phyloP scores from a whole-genome alignment of 1,284 basidiomycete genomes.

The Omphalotus olearius region DNA sequence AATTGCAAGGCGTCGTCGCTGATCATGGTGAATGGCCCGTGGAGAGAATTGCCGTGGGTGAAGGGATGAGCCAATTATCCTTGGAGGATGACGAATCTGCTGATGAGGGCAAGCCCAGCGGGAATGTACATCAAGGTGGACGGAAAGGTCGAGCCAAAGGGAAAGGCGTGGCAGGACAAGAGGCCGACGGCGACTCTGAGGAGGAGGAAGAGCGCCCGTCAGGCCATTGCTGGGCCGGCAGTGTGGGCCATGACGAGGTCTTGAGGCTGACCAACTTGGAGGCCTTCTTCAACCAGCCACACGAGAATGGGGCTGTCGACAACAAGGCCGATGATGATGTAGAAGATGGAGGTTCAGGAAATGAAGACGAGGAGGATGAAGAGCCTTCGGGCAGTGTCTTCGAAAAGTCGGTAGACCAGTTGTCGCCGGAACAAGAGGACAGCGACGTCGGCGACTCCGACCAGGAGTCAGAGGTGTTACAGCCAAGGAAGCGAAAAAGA shows the following conservation, averaged over 20 bases:
- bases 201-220: constrained; percentile 37
- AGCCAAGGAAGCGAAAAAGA: constrained; percentile 49
- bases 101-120: constrained; percentile 42
- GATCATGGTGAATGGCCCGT: constrained; percentile 91
- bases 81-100: constrained; percentile 19
- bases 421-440: not conserved
- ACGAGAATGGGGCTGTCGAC: constrained; percentile 20
- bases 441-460: constrained; percentile 24
- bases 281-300: constrained; percentile 44
- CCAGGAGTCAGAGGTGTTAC: constrained; percentile 38
- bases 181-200: constrained; percentile 3
- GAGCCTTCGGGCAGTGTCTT: constrained; percentile 1
- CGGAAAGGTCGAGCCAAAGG: not conserved
- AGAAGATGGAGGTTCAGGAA: constrained; percentile 17
- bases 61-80: constrained; percentile 28
- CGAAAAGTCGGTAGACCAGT: not conserved
- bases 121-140: constrained; percentile 13
- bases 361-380: constrained; percentile 18
- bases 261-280: constrained; percentile 83
- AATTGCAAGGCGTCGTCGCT: constrained; percentile 85
- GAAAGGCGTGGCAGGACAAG: not conserved
- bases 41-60: constrained; percentile 72
- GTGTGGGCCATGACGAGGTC: constrained; percentile 88
- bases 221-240: constrained; percentile 76
- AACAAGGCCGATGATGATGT: constrained; percentile 22